Conservation (phyloP, 257 asterid species). For the Craterostigma plantagineum region DNA sequence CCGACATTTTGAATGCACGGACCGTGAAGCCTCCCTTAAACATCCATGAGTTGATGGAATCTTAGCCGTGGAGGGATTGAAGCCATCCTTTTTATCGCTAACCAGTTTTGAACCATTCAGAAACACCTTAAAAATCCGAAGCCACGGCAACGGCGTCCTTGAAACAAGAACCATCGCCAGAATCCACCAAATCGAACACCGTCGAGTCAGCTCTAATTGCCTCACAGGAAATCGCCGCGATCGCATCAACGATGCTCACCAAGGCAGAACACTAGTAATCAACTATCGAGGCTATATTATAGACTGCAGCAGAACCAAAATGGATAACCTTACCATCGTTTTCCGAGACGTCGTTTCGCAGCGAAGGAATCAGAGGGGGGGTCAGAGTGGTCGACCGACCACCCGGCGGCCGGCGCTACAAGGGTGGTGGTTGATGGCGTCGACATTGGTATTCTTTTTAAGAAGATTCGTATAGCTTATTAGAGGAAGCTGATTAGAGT, state of each 20-base stretch:
- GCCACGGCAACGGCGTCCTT: slow-evolving; percentile 86
- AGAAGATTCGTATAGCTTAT: no score
- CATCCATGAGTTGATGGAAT: slow-evolving; percentile 52
- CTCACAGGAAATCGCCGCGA: slow-evolving; percentile 80
- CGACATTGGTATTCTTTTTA: no score
- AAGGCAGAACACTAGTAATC: slow-evolving; percentile 37
- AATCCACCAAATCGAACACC: slow-evolving; percentile 55
- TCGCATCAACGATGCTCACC: slow-evolving; percentile 33
- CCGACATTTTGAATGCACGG: slow-evolving; percentile 7
- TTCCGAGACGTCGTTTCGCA: no score
- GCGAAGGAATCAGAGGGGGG: no score
- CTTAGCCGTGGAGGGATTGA: slow-evolving; percentile 26
- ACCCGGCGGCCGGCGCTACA: no score
- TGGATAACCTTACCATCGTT: no score
- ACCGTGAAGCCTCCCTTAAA: slow-evolving; percentile 39
- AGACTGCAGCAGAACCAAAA: slow-evolving; percentile 32
- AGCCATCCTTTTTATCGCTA: slow-evolving; percentile 14
- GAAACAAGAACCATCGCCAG: slow-evolving; percentile 78
- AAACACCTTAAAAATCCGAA: slow-evolving; percentile 48
- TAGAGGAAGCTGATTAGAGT: no score
- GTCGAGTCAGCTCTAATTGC: slow-evolving; percentile 48
- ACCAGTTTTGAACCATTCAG: slow-evolving; percentile 62
- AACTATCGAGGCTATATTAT: slow-evolving; percentile 43
- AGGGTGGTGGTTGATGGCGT: no score
- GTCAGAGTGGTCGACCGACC: no score